phyloP scores from a whole-genome alignment of 2,329 filamentous ascomycete genomes.

The Ophiostoma quercus region DNA sequence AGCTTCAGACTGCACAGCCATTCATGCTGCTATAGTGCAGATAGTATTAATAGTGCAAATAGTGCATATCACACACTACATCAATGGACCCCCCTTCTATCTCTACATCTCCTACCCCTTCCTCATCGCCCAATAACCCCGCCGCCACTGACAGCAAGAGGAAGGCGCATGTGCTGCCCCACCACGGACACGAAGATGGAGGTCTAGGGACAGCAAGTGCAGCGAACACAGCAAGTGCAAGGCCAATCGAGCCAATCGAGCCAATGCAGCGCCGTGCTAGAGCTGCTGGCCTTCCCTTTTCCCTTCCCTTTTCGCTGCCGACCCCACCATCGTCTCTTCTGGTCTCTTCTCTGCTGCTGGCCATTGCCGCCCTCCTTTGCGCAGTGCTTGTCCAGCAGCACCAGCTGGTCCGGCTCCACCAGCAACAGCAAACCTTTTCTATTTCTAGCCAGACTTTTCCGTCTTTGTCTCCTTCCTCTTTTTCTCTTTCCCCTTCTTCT shows the following conservation, averaged over 20 bases:
- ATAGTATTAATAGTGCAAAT: neutral
- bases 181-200: slow-evolving; percentile 1
- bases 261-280: slow-evolving; percentile 11
- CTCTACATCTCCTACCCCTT: neutral
- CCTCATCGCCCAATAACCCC: slow-evolving; percentile 2
- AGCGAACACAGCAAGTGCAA: neutral
- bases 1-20: neutral
- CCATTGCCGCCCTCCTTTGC: slow-evolving; percentile 24
- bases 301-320: slow-evolving; percentile 32
- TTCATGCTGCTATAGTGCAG: neutral
- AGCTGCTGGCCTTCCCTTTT: neutral
- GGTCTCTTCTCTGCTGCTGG: slow-evolving; percentile 32
- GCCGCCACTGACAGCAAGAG: slow-evolving; percentile 10
- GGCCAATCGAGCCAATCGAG: slow-evolving; percentile 5
- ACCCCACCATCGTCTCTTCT: slow-evolving; percentile 36
- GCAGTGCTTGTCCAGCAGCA: slow-evolving; percentile 26
- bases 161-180: slow-evolving; percentile 10
- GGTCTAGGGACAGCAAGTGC: neutral
- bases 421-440: slow-evolving; percentile 18
- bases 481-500: slow-evolving; percentile 4
- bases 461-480: slow-evolving; percentile 14
- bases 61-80: neutral
- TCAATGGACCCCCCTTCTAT: neutral
- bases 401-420: slow-evolving; percentile 15
- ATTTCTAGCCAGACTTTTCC: slow-evolving; percentile 19